Evolutionary conservation across 495 filamentous ascomycete species (phyloP).

Genomic region (Pyronema omphalodes): DNA sequence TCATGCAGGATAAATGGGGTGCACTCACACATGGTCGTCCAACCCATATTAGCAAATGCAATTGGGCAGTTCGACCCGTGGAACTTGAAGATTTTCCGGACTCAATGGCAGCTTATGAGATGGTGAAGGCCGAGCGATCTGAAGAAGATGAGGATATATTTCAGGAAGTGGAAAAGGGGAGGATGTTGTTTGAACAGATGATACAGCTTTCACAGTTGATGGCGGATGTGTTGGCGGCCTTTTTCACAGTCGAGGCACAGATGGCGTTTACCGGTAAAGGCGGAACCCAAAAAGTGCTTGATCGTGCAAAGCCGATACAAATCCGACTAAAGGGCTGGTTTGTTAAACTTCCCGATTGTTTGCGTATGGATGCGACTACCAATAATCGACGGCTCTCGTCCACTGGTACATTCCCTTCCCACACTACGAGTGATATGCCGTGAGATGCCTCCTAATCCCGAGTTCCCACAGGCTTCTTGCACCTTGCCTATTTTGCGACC

Average conservation of each 20-base stretch:
- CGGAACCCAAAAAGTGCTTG: slow-evolving; percentile 38
- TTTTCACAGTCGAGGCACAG: slow-evolving; percentile 38
- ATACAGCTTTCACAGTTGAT: slow-evolving; percentile 57
- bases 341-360: slow-evolving; percentile 39
- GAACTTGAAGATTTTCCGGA: slow-evolving; percentile 48
- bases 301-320: slow-evolving; percentile 64
- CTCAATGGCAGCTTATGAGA: background rate
- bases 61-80: slow-evolving; percentile 64
- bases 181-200: slow-evolving; percentile 52
- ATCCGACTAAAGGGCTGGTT: slow-evolving; percentile 73
- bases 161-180: slow-evolving; percentile 47
- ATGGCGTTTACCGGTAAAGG: slow-evolving; percentile 26
- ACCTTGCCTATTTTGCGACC: slow-evolving; percentile 67
- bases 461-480: slow-evolving; percentile 45
- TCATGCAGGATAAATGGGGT: slow-evolving; percentile 88
- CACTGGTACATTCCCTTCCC: slow-evolving; percentile 23
- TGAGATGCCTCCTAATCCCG: slow-evolving; percentile 19
- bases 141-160: slow-evolving; percentile 35
- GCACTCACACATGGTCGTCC: slow-evolving; percentile 72
- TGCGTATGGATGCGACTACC: slow-evolving; percentile 43
- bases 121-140: slow-evolving; percentile 27
- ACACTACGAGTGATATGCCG: slow-evolving; percentile 7
- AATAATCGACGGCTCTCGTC: slow-evolving; percentile 26
- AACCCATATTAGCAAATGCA: slow-evolving; percentile 59
- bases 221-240: slow-evolving; percentile 58